Conservation (phyloP, 768 basidiomycete species). For the Boletus edulis region DNA sequence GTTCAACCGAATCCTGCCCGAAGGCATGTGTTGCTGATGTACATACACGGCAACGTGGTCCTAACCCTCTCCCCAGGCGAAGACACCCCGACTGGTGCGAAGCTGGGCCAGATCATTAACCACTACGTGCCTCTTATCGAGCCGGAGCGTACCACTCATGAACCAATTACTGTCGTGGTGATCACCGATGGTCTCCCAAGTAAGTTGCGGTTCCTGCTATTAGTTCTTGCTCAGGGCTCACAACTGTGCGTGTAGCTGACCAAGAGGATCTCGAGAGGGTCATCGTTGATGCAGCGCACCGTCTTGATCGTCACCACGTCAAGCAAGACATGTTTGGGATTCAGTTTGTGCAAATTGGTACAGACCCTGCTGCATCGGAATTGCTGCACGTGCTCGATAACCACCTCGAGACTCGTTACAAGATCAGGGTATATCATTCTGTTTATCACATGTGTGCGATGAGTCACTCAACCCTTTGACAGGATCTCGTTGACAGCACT, state of each 20-base stretch:
- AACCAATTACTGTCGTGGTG: conserved; percentile 36
- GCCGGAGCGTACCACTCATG: conserved; percentile 25
- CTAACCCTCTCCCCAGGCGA: conserved; percentile 16
- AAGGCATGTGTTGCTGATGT: conserved; percentile 12
- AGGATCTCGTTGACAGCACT: conserved; percentile 50
- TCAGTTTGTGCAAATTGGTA: conserved; percentile 47
- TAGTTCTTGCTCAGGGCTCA: not conserved
- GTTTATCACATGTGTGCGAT: not conserved
- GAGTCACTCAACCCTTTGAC: not conserved
- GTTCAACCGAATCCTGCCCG: conserved; percentile 26
- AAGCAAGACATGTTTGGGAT: conserved; percentile 42
- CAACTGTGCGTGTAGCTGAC: conserved; percentile 22
- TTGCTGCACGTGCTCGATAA: conserved; percentile 41
- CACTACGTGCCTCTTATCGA: conserved; percentile 37
- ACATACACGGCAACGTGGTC: not conserved
- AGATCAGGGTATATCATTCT: conserved; percentile 26
- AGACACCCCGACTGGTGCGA: conserved; percentile 39
- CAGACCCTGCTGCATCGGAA: conserved; percentile 35
- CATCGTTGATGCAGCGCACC: conserved; percentile 36
- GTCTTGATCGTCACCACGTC: conserved; percentile 36
- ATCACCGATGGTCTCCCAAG: conserved; percentile 43
- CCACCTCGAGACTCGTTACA: conserved; percentile 31
- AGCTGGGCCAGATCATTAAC: conserved; percentile 35
- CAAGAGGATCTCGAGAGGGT: conserved; percentile 25
- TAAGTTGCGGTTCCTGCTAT: conserved; percentile 14